phyloP scores from a whole-genome alignment of 2,329 filamentous ascomycete genomes.

The Leptographium galeiforme region DNA sequence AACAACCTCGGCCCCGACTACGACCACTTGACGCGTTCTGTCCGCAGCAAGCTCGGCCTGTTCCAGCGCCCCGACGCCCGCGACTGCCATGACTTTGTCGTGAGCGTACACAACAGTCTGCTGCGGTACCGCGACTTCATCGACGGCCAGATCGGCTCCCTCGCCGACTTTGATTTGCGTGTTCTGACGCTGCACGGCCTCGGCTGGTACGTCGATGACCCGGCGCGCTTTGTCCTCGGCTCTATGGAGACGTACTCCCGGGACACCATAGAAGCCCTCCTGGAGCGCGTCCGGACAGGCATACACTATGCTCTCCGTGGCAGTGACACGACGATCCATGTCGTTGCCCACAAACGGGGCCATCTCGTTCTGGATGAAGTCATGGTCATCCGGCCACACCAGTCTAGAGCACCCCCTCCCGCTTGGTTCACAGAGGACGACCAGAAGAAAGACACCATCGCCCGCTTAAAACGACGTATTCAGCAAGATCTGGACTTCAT shows the following conservation, averaged over 20 bases:
- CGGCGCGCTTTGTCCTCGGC: slow-evolving; percentile 30
- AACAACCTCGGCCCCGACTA: slow-evolving; percentile 38
- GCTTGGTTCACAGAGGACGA: slow-evolving; percentile 20
- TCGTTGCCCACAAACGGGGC: slow-evolving; percentile 37
- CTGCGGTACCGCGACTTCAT: slow-evolving; percentile 23
- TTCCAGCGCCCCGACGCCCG: slow-evolving; percentile 27
- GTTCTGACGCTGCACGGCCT: slow-evolving; percentile 31
- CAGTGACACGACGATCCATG: slow-evolving; percentile 30
- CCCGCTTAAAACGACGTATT: slow-evolving; percentile 30
- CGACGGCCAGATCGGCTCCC: slow-evolving; percentile 25
- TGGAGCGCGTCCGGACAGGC: slow-evolving; percentile 37
- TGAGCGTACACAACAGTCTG: slow-evolving; percentile 24
- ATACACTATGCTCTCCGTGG: slow-evolving; percentile 34
- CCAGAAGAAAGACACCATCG: slow-evolving; percentile 24
- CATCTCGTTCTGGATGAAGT: slow-evolving; percentile 39
- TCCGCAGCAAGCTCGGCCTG: slow-evolving; percentile 30
- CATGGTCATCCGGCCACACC: slow-evolving; percentile 25
- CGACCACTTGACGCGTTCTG: slow-evolving; percentile 27
- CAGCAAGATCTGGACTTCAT: slow-evolving; percentile 33
- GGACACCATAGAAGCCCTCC: slow-evolving; percentile 31
- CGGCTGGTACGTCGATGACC: slow-evolving; percentile 32
- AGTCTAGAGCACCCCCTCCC: slow-evolving; percentile 16
- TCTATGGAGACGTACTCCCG: slow-evolving; percentile 27
- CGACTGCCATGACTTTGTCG: slow-evolving; percentile 32
- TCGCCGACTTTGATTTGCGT: slow-evolving; percentile 35